Evolutionary conservation across 2,329 filamentous ascomycete species (phyloP), one percentile per base, ranked within the genome.

Genomic region (Westerdykella sp.): DNA sequence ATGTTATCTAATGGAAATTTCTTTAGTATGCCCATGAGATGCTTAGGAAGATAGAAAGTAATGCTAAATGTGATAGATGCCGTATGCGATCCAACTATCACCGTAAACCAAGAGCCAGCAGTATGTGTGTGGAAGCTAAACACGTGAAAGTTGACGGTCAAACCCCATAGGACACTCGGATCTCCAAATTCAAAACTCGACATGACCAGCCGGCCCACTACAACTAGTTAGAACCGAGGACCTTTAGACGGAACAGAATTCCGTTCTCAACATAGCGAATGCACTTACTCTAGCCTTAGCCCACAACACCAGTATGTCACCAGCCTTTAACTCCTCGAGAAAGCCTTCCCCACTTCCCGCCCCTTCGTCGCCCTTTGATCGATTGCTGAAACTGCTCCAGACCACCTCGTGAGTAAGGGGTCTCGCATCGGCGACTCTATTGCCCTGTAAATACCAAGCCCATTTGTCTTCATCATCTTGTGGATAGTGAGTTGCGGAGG

Each of bases 361-460:
- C 1, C 60, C 57, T 23, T 54, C 55, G 30, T 59, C 55, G 0
- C 51, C 56, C 32, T 25, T 14, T 12, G 13, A 42, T 23, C 55
- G 42, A 13, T 31, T 12, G 1, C 35, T 42, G 25, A 45, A 21
- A 11, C 39, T 22, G 1, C 45, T 44, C 60, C 61, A 65, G 1
- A 53, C 35, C 10, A 63, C 43, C 6, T 38, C 39, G 38, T 62
- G 60, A 6, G 11, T 43, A 40, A 34, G 4, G 14, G 16, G 12
- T 32, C 18, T 6, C 18, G 41, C 31, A 25, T 39, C 43, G 16
- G 55, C 54, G 7, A 65, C 62, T 5, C 53, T 46, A 28, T 65
- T 65, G 0, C 55, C 55, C 41, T 66, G 62, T 3, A 66, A 28
- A 48, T 58, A 61, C 63, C 63, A 66, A 3, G 60, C 54, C 36